Conservation (phyloP, 1,284 basidiomycete species). For the Tremellales sp. region DNA sequence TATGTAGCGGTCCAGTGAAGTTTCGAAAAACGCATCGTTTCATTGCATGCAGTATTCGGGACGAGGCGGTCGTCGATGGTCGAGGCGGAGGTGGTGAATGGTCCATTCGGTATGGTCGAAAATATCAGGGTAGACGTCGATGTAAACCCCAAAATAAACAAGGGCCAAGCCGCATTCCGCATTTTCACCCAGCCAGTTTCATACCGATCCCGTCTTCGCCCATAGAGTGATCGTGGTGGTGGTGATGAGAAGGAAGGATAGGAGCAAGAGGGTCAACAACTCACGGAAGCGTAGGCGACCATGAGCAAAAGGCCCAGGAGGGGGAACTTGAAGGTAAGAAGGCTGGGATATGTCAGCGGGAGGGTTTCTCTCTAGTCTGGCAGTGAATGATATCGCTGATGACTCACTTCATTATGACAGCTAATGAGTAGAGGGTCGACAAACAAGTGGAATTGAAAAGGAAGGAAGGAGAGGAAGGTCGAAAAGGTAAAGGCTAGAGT, state of each 20-base stretch:
- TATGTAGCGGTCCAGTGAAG: no score
- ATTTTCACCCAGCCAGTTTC: no score
- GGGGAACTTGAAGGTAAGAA: conserved; percentile 4
- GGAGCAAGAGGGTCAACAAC: background rate
- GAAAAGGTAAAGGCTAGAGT: background rate
- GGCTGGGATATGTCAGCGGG: conserved; percentile 1
- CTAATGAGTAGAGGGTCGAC: background rate
- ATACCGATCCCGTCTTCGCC: background rate
- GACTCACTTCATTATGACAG: background rate
- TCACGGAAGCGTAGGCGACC: conserved; percentile 10
- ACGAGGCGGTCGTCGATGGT: no score
- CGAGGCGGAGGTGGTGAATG: no score
- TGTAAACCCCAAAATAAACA: background rate
- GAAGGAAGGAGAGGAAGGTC: background rate
- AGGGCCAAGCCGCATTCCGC: background rate
- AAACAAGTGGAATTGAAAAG: background rate
- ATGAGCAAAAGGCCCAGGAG: conserved; percentile 6
- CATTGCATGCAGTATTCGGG: no score
- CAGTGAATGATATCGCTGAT: background rate
- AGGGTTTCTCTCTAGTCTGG: background rate
- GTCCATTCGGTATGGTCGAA: background rate
- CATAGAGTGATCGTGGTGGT: background rate
- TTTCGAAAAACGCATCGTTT: no score
- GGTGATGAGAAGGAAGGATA: background rate
- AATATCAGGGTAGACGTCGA: background rate